phyloP scores from a whole-genome alignment of 768 basidiomycete genomes.

The Suillus spraguei region DNA sequence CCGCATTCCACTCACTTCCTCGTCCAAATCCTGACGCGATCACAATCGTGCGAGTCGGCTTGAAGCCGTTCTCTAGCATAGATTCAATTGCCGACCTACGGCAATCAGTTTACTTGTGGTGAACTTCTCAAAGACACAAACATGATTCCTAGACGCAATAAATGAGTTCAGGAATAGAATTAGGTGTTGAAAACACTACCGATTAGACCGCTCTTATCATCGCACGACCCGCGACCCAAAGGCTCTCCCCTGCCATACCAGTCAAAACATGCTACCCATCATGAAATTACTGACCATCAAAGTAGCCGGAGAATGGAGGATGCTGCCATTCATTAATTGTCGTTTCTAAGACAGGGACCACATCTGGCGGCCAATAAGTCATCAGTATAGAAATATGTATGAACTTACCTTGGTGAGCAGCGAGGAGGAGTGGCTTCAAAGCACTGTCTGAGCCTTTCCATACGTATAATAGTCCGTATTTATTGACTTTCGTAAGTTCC shows the following conservation, averaged over 20 bases:
- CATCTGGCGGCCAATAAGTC: slow-evolving; percentile 40
- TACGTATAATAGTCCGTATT: slow-evolving; percentile 71
- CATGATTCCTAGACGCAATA: background rate
- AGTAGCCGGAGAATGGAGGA: too few relatives aligned
- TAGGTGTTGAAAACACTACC: slow-evolving; percentile 1
- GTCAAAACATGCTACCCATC: too few relatives aligned
- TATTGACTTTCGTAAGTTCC: slow-evolving; percentile 57
- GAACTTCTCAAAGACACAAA: background rate
- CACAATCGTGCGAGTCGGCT: too few relatives aligned
- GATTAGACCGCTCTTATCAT: slow-evolving; percentile 72
- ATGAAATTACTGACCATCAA: too few relatives aligned
- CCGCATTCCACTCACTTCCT: too few relatives aligned
- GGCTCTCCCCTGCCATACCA: slow-evolving; percentile 18
- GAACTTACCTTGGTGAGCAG: slow-evolving; percentile 59
- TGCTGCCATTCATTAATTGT: too few relatives aligned
- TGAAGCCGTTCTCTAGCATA: slow-evolving; percentile 33
- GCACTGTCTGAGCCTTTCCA: slow-evolving; percentile 66
- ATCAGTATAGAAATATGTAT: background rate
- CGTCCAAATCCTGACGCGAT: too few relatives aligned
- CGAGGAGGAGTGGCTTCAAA: slow-evolving; percentile 63
- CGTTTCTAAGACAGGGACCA: slow-evolving; percentile 40
- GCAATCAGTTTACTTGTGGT: slow-evolving; percentile 1
- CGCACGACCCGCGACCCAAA: slow-evolving; percentile 23
- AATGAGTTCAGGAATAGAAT: background rate
- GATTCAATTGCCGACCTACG: slow-evolving; percentile 34